Evolutionary conservation across 108 stramenopile species (phyloP), one percentile per base, ranked within the genome.

Genomic region (Licmophora abbreviata): DNA sequence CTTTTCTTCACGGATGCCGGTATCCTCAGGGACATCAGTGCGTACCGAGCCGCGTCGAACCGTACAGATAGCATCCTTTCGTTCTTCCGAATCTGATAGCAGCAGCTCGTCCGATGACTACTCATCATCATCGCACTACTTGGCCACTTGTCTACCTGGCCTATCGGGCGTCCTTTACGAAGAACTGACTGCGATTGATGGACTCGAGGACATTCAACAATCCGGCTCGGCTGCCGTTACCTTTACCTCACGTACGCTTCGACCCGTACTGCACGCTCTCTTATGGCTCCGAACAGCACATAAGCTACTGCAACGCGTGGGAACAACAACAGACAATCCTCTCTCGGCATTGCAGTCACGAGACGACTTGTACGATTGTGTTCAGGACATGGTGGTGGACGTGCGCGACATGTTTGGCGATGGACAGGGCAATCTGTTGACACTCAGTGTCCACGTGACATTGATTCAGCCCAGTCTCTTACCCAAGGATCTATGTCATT

Each of bases 61-160:
- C n/a, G n/a, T n/a, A n/a, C n/a, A n/a, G n/a, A n/a, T n/a, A n/a
- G n/a, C n/a, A n/a, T n/a, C n/a, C n/a, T n/a, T n/a, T n/a, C n/a
- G n/a, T n/a, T n/a, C n/a, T n/a, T n/a, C n/a, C n/a, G n/a, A n/a
- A n/a, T n/a, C n/a, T n/a, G n/a, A n/a, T n/a, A n/a, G n/a, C n/a
- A n/a, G n/a, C n/a, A n/a, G n/a, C n/a, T n/a, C n/a, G n/a, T n/a
- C n/a, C n/a, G n/a, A n/a, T n/a, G n/a, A n/a, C n/a, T n/a, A n/a
- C n/a, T 18, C 38, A 40, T 3, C 38, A 40, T 18, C 5, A 4
- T 24, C 49, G 18, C 29, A 34, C 4, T 79, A 76, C 54, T 48
- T 83, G 30, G 74, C 81, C 0, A 83, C 77, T 20, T 91, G 89
- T 42, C 69, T 77, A 17, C 88, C 88, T 23, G 88, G 88, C 20